These are phyloP conservation scores for Trametes punicea DNA, from an alignment of 768 basidiomycete genomes.

Conservation along the genomic window DNA sequence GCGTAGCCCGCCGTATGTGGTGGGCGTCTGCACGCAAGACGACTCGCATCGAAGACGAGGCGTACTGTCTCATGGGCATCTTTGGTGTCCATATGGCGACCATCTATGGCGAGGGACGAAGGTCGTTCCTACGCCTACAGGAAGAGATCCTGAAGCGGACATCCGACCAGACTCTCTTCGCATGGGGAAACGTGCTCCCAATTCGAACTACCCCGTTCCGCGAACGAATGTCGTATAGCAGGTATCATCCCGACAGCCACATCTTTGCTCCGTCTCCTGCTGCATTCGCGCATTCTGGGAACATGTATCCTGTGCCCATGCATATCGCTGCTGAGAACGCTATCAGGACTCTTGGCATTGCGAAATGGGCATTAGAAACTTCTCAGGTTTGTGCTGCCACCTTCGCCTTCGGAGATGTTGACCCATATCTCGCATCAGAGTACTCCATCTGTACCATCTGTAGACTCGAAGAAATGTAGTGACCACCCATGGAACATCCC, in stretches of 20 bases:
- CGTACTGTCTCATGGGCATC: conserved; percentile 17
- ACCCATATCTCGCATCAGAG: not conserved
- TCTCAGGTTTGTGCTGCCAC: not conserved
- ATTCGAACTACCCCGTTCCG: conserved; percentile 4
- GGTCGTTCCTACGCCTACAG: conserved; percentile 13
- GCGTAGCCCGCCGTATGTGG: conserved; percentile 18
- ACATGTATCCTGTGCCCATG: conserved; percentile 6
- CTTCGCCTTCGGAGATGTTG: not conserved
- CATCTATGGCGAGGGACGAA: conserved; percentile 13
- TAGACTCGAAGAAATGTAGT: not conserved
- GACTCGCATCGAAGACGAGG: conserved; percentile 16
- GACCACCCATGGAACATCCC: not conserved
- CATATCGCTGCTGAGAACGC: not conserved
- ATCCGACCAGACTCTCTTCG: conserved; percentile 15
- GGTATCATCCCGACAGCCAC: conserved; percentile 13
- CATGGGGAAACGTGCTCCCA: conserved; percentile 13
- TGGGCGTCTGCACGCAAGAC: conserved; percentile 15
- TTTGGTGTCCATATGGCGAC: conserved; percentile 17
- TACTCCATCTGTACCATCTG: not conserved
- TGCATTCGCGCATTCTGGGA: not conserved
- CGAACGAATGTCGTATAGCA: conserved; percentile 3
- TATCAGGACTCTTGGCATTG: not conserved
- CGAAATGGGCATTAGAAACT: not conserved
- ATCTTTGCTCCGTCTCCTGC: conserved; percentile 16
- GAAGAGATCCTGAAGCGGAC: conserved; percentile 17